Evolutionary conservation across 2,329 filamentous ascomycete species (phyloP).

Genomic region (Fusarium succisae): DNA sequence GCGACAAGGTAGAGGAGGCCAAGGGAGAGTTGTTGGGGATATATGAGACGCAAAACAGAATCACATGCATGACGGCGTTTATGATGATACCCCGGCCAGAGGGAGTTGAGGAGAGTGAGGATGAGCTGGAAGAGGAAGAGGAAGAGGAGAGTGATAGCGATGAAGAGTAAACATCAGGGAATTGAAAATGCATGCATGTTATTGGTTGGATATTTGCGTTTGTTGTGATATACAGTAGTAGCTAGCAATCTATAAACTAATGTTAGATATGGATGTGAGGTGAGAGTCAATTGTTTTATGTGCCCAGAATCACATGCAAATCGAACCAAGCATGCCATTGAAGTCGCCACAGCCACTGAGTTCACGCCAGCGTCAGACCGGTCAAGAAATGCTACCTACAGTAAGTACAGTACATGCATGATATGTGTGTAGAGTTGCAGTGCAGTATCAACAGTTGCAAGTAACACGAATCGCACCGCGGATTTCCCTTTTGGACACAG

Average conservation of each 20-base stretch:
- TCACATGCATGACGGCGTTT: conserved; percentile 89
- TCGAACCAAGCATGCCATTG: conserved; percentile 6
- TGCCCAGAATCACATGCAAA: conserved; percentile 39
- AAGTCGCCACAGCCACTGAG: conserved; percentile 15
- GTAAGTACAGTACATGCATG: background rate
- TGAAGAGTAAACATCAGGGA: conserved; percentile 37
- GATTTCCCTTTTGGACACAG: background rate
- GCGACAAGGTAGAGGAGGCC: conserved; percentile 43
- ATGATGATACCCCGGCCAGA: conserved; percentile 78
- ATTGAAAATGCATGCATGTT: background rate
- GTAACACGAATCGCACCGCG: background rate
- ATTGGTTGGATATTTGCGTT: background rate
- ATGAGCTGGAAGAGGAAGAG: conserved; percentile 56
- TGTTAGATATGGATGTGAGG: background rate
- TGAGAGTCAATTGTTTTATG: conserved; percentile 8
- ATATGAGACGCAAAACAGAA: conserved; percentile 86
- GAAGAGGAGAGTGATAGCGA: conserved; percentile 54
- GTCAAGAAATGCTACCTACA: background rate
- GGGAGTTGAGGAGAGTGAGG: conserved; percentile 67
- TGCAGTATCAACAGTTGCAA: background rate
- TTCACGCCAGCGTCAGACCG: background rate
- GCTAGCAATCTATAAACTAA: conserved; percentile 6
- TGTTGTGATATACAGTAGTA: background rate
- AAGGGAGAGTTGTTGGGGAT: conserved; percentile 68
- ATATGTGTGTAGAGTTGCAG: background rate